phyloP scores from a whole-genome alignment of 371 early-diverging fungal species.

The Mortierella sp. region DNA sequence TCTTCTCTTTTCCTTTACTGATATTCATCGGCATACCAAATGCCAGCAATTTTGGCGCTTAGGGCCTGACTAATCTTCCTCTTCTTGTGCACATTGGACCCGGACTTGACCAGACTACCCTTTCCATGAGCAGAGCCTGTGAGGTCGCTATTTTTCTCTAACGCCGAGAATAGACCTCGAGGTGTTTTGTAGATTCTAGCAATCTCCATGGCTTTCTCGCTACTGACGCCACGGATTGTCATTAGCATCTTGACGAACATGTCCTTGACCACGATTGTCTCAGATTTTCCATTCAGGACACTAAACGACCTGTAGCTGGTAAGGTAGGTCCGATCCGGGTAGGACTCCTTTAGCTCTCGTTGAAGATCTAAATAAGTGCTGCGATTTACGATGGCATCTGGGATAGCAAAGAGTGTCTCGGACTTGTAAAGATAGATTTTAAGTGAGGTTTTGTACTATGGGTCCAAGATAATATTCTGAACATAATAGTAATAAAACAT shows the following conservation, averaged over 20 bases:
- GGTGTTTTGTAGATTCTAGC: conserved; percentile 81
- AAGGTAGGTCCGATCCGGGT: conserved; percentile 57
- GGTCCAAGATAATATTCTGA: conserved; percentile 4
- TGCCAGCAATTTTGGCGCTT: conserved; percentile 66
- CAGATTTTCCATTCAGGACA: conserved; percentile 78
- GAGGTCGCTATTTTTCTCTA: conserved; percentile 22
- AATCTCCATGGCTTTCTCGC: conserved; percentile 84
- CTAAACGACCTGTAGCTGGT: conserved; percentile 73
- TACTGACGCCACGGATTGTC: conserved; percentile 84
- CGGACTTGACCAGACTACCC: conserved; percentile 50
- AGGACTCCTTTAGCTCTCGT: conserved; percentile 51
- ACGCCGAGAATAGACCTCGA: conserved; percentile 60
- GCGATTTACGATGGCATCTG: conserved; percentile 66
- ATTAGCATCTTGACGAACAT: conserved; percentile 85
- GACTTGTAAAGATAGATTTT: conserved; percentile 6
- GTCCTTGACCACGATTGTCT: conserved; percentile 73
- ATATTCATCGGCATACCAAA: conserved; percentile 68
- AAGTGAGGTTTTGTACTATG: neutral
- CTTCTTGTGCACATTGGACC: conserved; percentile 58
- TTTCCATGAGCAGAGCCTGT: conserved; percentile 21
- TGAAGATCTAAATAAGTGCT: conserved; percentile 66
- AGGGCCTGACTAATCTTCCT: conserved; percentile 64
- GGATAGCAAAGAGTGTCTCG: conserved; percentile 67
- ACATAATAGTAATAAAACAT: neutral
- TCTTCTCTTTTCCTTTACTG: neutral